Conservation (phyloP, 2,329 filamentous ascomycete genomes). For the Talaromyces albobiverticillius region DNA sequence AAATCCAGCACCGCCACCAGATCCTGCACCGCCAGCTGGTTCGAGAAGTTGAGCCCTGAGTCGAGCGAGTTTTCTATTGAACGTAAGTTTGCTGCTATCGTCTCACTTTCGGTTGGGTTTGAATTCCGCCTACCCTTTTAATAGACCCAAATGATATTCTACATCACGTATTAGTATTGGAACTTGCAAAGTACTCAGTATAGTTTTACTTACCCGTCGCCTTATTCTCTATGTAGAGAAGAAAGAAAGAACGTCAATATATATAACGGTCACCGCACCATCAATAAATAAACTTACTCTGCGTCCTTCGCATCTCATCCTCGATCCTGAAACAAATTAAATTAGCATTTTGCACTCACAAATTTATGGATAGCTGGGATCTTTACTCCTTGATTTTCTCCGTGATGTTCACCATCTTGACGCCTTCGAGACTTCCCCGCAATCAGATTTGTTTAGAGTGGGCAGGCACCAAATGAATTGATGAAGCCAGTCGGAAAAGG, state of each 20-base stretch:
- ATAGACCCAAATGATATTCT: slow-evolving; percentile 97
- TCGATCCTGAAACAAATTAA: slow-evolving; percentile 72
- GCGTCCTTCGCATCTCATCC: slow-evolving; percentile 98
- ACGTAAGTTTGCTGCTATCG: neutral
- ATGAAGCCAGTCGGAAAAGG: neutral
- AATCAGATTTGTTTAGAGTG: slow-evolving; percentile 5
- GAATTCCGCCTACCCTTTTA: slow-evolving; percentile 73
- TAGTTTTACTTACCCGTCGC: slow-evolving; percentile 72
- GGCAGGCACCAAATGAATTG: neutral
- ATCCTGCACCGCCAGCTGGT: slow-evolving; percentile 74
- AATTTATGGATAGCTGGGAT: slow-evolving; percentile 5
- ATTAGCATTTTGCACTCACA: neutral
- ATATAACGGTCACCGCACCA: slow-evolving; percentile 6
- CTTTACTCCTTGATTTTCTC: slow-evolving; percentile 99
- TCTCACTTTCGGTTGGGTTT: slow-evolving; percentile 21
- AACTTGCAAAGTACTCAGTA: neutral
- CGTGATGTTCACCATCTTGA: slow-evolving; percentile 94
- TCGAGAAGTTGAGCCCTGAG: slow-evolving; percentile 92
- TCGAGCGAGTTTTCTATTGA: slow-evolving; percentile 84
- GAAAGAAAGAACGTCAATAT: slow-evolving; percentile 23
- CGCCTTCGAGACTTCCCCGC: slow-evolving; percentile 26
- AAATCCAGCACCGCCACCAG: slow-evolving; percentile 75
- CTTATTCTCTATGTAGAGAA: slow-evolving; percentile 76
- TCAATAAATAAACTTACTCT: slow-evolving; percentile 64
- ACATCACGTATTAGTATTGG: neutral